phyloP scores from a whole-genome alignment of 2,329 filamentous ascomycete species.

The Bretziella fagacearum region DNA sequence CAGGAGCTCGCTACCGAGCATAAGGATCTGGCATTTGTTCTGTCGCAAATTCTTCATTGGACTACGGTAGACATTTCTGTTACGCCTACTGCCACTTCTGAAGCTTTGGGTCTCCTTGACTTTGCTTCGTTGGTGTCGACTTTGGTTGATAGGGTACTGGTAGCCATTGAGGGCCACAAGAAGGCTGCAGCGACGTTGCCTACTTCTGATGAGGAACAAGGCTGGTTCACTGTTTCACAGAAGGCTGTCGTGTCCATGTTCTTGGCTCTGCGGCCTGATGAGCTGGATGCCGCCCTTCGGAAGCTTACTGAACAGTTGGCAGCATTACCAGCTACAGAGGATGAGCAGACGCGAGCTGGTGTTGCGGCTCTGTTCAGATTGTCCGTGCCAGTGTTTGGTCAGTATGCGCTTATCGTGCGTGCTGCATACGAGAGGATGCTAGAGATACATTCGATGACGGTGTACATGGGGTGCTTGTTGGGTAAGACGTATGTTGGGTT shows the following conservation, averaged over 20 bases:
- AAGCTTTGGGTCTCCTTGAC: conserved; percentile 19
- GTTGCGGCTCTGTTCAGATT: conserved; percentile 33
- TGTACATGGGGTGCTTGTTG: conserved; percentile 59
- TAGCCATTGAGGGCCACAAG: conserved; percentile 58
- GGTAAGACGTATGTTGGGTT: conserved; percentile 64
- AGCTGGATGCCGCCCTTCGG: conserved; percentile 23
- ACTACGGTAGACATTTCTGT: conserved; percentile 22
- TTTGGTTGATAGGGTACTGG: conserved; percentile 59
- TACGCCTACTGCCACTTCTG: conserved; percentile 16
- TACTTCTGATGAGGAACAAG: conserved; percentile 15
- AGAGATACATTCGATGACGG: conserved; percentile 50
- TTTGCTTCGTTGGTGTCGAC: conserved; percentile 44
- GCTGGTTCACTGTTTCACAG: conserved; percentile 29
- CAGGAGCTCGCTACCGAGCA: conserved; percentile 23
- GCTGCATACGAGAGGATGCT: conserved; percentile 41
- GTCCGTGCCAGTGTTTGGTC: conserved; percentile 52
- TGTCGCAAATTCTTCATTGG: conserved; percentile 53
- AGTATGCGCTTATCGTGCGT: conserved; percentile 49
- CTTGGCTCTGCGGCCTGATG: conserved; percentile 10
- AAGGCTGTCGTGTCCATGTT: conserved; percentile 10
- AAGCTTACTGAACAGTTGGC: conserved; percentile 22
- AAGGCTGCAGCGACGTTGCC: conserved; percentile 38
- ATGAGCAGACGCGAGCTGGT: neutral
- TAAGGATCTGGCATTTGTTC: conserved; percentile 45
- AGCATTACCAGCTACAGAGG: neutral